Evolutionary conservation across 768 basidiomycete genomes (phyloP).

Genomic region (Suillus decipiens): DNA sequence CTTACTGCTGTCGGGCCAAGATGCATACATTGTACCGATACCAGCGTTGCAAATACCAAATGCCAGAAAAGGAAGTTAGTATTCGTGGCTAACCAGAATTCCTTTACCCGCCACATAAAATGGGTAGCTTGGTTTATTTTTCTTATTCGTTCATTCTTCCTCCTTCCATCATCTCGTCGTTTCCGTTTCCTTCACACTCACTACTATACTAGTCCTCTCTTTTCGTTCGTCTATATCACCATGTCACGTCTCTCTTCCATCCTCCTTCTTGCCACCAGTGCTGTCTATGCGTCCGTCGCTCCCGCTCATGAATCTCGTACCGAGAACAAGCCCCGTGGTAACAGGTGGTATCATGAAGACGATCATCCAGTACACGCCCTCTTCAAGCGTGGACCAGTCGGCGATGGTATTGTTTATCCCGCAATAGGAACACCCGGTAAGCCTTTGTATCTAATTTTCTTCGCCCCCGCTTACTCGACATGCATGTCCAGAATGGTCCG

Average conservation of each 20-base stretch:
- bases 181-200: slow-evolving; percentile 29
- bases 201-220: slow-evolving; percentile 5
- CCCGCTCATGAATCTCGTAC: slow-evolving; percentile 22
- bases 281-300: slow-evolving; percentile 23
- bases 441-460: slow-evolving; percentile 16
- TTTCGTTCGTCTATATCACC: slow-evolving; percentile 11
- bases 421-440: slow-evolving; percentile 61
- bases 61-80: slow-evolving; percentile 19
- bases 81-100: slow-evolving; percentile 29
- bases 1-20: neutral
- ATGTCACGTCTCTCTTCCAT: slow-evolving; percentile 29
- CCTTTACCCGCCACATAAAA: slow-evolving; percentile 28
- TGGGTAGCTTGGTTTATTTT: slow-evolving; percentile 9
- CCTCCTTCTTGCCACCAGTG: slow-evolving; percentile 28
- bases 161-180: slow-evolving; percentile 41
- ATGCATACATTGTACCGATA: neutral
- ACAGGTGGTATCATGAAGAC: slow-evolving; percentile 60
- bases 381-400: slow-evolving; percentile 52
- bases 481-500: slow-evolving; percentile 54
- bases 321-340: slow-evolving; percentile 26
- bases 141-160: slow-evolving; percentile 29
- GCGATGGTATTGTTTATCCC: slow-evolving; percentile 53
- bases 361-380: slow-evolving; percentile 62
- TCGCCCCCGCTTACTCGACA: slow-evolving; percentile 8
- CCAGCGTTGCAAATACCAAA: neutral